phyloP scores from a whole-genome alignment of 2,329 filamentous ascomycete species.

The Fusarium buharicum region DNA sequence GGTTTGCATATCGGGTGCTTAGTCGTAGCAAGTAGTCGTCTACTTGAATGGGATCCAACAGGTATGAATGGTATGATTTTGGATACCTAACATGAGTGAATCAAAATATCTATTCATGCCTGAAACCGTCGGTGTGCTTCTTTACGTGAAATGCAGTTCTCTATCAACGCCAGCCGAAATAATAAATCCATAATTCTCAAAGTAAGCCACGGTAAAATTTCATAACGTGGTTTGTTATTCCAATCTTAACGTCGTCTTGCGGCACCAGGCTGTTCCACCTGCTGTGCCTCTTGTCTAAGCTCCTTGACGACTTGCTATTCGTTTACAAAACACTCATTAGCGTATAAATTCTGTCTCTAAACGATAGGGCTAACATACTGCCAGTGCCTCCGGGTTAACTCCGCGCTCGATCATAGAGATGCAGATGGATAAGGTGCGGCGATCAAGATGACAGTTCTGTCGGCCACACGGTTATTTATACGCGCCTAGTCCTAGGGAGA shows the following conservation, averaged over 20 bases:
- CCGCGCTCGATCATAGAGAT: slow-evolving; percentile 98
- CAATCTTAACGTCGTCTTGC: slow-evolving; percentile 41
- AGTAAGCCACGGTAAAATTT: not conserved
- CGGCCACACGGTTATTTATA: not conserved
- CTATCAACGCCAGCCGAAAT: slow-evolving; percentile 23
- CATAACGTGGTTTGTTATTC: not conserved
- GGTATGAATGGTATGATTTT: slow-evolving; percentile 19
- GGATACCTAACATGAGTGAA: slow-evolving; percentile 9
- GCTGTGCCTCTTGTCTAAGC: slow-evolving; percentile 66
- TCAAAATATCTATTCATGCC: slow-evolving; percentile 16
- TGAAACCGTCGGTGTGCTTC: not conserved
- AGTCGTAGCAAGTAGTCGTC: slow-evolving; percentile 6
- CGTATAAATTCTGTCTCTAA: not conserved
- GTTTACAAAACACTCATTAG: not conserved
- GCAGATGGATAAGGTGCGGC: slow-evolving; percentile 90
- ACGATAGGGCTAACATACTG: slow-evolving; percentile 66
- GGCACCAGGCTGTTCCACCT: slow-evolving; percentile 56
- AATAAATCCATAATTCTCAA: slow-evolving; percentile 1
- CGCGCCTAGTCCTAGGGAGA: not conserved
- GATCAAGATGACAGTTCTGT: slow-evolving; percentile 93
- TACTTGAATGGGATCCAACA: slow-evolving; percentile 14
- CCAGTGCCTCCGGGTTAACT: slow-evolving; percentile 93
- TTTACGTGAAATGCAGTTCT: slow-evolving; percentile 13
- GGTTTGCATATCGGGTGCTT: slow-evolving; percentile 34
- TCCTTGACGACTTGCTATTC: slow-evolving; percentile 68